Conservation (phyloP, 2,329 filamentous ascomycete genomes). For the Ceratocystis alfenasii region DNA sequence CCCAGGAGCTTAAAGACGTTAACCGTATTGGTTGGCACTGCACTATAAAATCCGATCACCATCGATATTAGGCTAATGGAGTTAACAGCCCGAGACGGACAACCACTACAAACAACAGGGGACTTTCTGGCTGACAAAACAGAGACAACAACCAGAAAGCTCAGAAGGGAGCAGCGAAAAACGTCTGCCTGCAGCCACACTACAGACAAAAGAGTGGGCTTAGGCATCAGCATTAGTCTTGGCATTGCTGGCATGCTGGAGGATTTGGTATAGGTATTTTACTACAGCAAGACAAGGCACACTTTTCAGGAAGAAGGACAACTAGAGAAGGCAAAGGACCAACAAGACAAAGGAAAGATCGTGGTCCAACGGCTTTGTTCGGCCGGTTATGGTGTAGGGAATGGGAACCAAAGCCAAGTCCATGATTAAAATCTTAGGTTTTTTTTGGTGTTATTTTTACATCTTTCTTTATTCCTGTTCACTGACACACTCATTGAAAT, state of each 20-base stretch:
- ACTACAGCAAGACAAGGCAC: background rate
- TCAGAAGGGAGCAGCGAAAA: background rate
- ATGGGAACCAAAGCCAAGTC: background rate
- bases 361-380: background rate
- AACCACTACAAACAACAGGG: background rate
- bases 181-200: background rate
- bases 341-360: background rate
- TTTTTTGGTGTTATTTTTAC: too few relatives aligned
- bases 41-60: background rate
- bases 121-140: background rate
- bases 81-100: background rate
- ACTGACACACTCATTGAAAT: too few relatives aligned
- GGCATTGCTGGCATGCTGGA: slow-evolving; percentile 8
- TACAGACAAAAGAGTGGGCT: background rate
- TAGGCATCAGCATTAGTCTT: slow-evolving; percentile 8
- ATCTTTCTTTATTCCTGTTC: too few relatives aligned
- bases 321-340: background rate
- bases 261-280: background rate
- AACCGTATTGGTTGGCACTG: background rate
- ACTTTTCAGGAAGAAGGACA: background rate
- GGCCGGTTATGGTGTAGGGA: background rate
- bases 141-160: background rate
- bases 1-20: background rate
- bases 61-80: background rate
- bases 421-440: background rate